phyloP scores from a whole-genome alignment of 192 early-diverging fungal species.

The Entomortierella lignicola region DNA sequence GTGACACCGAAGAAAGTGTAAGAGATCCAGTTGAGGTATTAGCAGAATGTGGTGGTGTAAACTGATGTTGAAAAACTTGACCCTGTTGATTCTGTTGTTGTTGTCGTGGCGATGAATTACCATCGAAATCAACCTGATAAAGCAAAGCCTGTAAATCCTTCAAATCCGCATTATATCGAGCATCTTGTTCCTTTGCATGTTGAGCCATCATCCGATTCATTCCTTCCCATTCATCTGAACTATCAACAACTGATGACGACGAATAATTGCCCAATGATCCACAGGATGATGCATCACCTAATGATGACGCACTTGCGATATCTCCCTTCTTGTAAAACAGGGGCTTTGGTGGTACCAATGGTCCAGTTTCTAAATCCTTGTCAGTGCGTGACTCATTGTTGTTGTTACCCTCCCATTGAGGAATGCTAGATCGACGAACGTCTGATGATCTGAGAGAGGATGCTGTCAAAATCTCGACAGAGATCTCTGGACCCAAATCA shows the following conservation, averaged over 20 bases:
- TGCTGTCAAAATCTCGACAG: constrained; percentile 17
- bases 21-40: constrained; percentile 45
- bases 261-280: too few species aligned
- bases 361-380: neutral
- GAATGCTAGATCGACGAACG: too few species aligned
- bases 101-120: too few species aligned
- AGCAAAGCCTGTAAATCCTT: constrained; percentile 39
- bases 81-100: too few species aligned
- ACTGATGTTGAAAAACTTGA: too few species aligned
- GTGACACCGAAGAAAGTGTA: neutral
- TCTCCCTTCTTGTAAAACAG: constrained; percentile 34
- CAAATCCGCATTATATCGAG: constrained; percentile 33
- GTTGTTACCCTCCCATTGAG: too few species aligned
- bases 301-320: constrained; percentile 21
- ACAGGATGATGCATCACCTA: constrained; percentile 33
- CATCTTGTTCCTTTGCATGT: constrained; percentile 35
- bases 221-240: constrained; percentile 45
- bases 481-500: constrained; percentile 28
- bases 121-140: constrained; percentile 5
- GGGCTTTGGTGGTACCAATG: constrained; percentile 39
- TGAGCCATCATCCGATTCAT: constrained; percentile 15
- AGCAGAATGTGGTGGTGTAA: constrained; percentile 28
- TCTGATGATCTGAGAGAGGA: too few species aligned
- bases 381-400: too few species aligned
- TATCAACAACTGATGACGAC: constrained; percentile 9